Percentiles rank a stretch among this genome's conserved stretches.
Evolutionary conservation across 2,329 filamentous ascomycete species (phyloP).

Genomic region (Albifimbria verrucaria): DNA sequence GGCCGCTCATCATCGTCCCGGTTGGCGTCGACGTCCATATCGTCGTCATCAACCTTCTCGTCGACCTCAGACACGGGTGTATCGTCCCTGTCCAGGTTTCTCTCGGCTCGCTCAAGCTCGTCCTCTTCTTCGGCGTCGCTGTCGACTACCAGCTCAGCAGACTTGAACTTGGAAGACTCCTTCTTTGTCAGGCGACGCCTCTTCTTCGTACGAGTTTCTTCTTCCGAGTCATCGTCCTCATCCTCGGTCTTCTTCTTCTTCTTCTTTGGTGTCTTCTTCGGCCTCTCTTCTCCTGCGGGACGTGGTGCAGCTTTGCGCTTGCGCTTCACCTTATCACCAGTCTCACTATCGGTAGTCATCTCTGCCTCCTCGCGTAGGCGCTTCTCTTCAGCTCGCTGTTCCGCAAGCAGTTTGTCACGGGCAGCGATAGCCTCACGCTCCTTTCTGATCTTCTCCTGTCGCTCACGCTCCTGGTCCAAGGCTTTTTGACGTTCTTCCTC

Average conservation of each 20-base stretch:
- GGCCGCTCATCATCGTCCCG: conserved; percentile 30
- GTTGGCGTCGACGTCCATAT: conserved; percentile 48
- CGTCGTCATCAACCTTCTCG: conserved; percentile 35
- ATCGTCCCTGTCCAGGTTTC: conserved; percentile 33
- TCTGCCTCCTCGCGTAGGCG: conserved; percentile 58
- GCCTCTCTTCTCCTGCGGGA: conserved; percentile 36
- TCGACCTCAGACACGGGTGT: conserved; percentile 34
- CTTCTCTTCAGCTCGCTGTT: conserved; percentile 48
- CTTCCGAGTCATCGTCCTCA: conserved; percentile 39
- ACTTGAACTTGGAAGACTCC: conserved; percentile 70
- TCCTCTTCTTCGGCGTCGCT: conserved; percentile 57
- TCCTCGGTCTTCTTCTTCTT: conserved; percentile 45
- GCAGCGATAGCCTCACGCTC: conserved; percentile 81
- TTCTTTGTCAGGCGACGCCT: conserved; percentile 55
- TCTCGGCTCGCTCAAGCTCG: conserved; percentile 43
- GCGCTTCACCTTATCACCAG: conserved; percentile 74
- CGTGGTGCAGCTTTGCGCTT: conserved; percentile 60
- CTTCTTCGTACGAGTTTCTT: conserved; percentile 54
- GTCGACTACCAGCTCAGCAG: conserved; percentile 77
- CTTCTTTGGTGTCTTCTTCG: conserved; percentile 53
- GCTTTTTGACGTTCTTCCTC: conserved; percentile 72
- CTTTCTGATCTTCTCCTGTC: conserved; percentile 77
- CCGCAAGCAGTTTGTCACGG: conserved; percentile 68
- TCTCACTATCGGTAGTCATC: conserved; percentile 77
- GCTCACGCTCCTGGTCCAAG: conserved; percentile 67